Evolutionary conservation across 768 basidiomycete species (phyloP), one percentile per base, ranked within the genome.

Genomic region (Suillus weaverae): DNA sequence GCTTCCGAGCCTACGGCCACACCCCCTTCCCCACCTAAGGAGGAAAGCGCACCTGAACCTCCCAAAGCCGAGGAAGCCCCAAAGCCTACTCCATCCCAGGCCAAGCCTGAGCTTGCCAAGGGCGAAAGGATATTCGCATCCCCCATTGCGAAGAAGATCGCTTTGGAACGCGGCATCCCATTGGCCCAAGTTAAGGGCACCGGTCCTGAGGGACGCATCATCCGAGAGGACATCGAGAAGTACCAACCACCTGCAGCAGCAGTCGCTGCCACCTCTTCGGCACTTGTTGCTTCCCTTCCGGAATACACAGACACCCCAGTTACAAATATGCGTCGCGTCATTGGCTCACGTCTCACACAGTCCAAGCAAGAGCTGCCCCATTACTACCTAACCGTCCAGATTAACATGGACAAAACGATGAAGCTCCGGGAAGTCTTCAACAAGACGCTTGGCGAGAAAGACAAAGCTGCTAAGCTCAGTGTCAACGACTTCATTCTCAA

Each of bases 401-500:
- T 99, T 76, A 90, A 91, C 81, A 97, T 99, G 95, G 96, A 94
- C 83, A 92, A 93, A 83, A 89, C 95, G 22, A 76, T 92, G 74
- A 99, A 97, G 80, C 85, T 99, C 67, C 85, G 97, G 57, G 89
- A 97, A 78, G 90, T 98, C 67, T 99, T 99, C 83, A 99, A 99
- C 86, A 89, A 89, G 78, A 84, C 91, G 20, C 78, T 94, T 44
- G 84, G 85, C 32, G 92, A 93, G 72, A 91, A 92, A 79, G 94
- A 95, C 76, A 97, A 96, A 81, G 79, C 84, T 51, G 88, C 91
- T 38, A 99, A 99, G 82, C 86, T 99, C 61, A 96, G 94, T 70
- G 94, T 99, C 65, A 99, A 99, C 77, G 97, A 99, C 80, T 99
- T 99, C 76, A 87, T 99, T 72, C 88, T 99, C 74, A 99, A 99